Evolutionary conservation across 192 early-diverging fungal genomes (phyloP).

Genomic region (Ramicandelaber brevisporus): DNA sequence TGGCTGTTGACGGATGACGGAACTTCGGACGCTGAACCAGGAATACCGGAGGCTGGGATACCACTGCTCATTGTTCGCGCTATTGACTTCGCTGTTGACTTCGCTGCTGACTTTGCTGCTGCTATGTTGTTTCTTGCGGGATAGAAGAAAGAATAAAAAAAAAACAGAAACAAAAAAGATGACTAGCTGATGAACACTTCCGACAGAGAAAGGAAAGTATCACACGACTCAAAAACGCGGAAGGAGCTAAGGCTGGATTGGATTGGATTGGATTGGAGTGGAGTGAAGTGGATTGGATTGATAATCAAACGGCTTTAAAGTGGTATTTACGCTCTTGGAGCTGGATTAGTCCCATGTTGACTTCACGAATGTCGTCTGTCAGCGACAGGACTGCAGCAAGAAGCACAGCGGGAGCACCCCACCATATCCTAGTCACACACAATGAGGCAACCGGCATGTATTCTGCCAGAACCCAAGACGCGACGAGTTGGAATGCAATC

Average conservation of each 20-base stretch:
- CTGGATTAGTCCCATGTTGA: neutral
- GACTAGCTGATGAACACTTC: neutral
- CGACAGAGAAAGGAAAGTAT: neutral
- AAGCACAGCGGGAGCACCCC: too few relatives aligned
- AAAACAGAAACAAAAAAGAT: neutral
- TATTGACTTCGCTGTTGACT: neutral
- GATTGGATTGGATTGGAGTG: neutral
- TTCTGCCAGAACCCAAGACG: too few relatives aligned
- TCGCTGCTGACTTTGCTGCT: neutral
- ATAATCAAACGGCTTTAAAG: neutral
- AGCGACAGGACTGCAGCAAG: too few relatives aligned
- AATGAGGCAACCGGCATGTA: too few relatives aligned
- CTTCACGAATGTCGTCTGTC: neutral
- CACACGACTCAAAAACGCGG: neutral
- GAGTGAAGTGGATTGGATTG: neutral
- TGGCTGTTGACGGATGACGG: too few relatives aligned
- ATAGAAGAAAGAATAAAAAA: neutral
- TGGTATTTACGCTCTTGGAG: neutral
- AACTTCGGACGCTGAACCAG: conserved; percentile 1
- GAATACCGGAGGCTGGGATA: neutral
- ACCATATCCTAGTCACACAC: too few relatives aligned
- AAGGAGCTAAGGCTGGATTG: neutral
- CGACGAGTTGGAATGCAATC: too few relatives aligned
- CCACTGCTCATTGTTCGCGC: too few relatives aligned
- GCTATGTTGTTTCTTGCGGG: neutral